Conservation (phyloP, 345 rosid genomes). For the Toxicodendron radicans region DNA sequence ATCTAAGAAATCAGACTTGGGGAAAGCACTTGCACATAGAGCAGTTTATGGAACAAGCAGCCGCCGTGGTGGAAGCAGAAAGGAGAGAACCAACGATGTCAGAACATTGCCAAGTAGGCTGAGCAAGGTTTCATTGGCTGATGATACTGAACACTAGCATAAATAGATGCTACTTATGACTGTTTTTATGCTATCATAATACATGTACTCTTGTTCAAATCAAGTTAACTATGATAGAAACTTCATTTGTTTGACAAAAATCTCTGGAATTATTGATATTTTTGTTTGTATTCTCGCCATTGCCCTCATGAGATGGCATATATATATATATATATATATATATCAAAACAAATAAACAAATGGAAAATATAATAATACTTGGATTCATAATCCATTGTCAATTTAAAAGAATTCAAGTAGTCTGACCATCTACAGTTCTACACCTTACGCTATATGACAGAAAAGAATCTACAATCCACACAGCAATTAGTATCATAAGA, state of each 20-base stretch:
- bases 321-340: no score
- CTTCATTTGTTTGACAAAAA: not conserved
- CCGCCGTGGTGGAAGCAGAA: constrained; percentile 32
- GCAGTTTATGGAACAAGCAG: constrained; percentile 41
- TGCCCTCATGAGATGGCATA: no score
- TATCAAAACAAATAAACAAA: not conserved
- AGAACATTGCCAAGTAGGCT: constrained; percentile 36
- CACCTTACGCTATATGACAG: not conserved
- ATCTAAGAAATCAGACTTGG: constrained; percentile 23
- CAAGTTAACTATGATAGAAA: not conserved
- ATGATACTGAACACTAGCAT: constrained; percentile 27
- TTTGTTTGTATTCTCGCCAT: not conserved
- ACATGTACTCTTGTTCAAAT: not conserved
- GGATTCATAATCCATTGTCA: not conserved
- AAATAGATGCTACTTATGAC: not conserved
- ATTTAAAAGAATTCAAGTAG: not conserved
- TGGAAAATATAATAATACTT: not conserved
- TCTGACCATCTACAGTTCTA: not conserved
- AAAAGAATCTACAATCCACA: not conserved
- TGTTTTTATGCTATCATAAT: not conserved
- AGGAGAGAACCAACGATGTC: constrained; percentile 29
- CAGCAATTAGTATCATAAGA: no score
- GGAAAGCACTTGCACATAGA: constrained; percentile 53
- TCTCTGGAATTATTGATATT: not conserved
- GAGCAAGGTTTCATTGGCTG: constrained; percentile 46